Evolutionary conservation across 2,329 filamentous ascomycete species (phyloP), one percentile per base, ranked within the genome.

Genomic region (Fusarium anguioides): DNA sequence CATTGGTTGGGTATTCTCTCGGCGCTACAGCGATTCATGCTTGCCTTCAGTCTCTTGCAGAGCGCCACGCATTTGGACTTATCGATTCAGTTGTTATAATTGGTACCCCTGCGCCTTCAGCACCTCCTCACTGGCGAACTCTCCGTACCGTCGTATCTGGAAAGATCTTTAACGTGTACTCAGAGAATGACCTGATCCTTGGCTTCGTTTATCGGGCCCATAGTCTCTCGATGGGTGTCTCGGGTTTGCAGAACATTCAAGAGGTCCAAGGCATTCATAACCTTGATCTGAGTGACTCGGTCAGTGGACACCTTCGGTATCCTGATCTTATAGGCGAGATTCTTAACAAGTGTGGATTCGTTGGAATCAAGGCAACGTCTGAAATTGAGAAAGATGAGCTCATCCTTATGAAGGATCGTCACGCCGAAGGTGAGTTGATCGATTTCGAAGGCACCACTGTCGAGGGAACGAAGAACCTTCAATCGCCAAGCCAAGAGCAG

Each of bases 141-240:
- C 87, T 97, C 68, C 87, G 93, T 27, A 88, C 87, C 41, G 92
- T 95, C 1, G 93, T 97, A 1, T 87, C 90, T 3, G 94, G 94
- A 4, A 87, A 91, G 57, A 84, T 97, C 9, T 91, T 97, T 71
- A 97, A 97, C 71, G 93, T 95, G 10, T 97, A 91, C 78, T 95
- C 92, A 3, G 88, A 90, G 50, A 94, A 96, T 61, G 94, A 97
- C 77, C 92, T 93, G 73, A 89, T 97, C 29, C 87, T 97, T 2
- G 94, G 89, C 2, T 95, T 97, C 75, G 82, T 97, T 18, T 97
- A 97, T 76, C 89, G 94, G 41, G 90, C 93, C 4, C 93, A 91
- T 37, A 94, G 90, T 59, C 86, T 97, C 26, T 91, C 96, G 66
- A 85, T 92, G 37, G 94, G 94, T 5, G 87, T 97, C 39, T 94